Base-by-base conservation (phyloP, 495 filamentous ascomycete genomes). In the Cercophora sp. region DNA sequence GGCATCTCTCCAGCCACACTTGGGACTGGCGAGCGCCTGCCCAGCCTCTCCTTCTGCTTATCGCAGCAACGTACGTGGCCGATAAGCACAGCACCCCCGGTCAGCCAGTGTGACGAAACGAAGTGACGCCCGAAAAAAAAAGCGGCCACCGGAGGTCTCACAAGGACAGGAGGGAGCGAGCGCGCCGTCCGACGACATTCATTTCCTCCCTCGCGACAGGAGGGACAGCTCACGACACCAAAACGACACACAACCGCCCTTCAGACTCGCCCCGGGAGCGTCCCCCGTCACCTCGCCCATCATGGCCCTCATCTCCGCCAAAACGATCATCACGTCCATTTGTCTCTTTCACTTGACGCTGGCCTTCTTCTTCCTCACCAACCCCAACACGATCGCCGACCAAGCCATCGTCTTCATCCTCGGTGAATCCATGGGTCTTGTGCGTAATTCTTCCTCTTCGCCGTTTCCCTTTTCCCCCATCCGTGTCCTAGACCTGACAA, bases 331-430 rank as follows among this genome's bases (percentile, higher is more conserved):
- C 54, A 85, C 87, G 57, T 82, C 80, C 29, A 73, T 95, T 54
- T 85, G 83, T 58, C 78, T 95, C 66, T 86, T 92, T 75, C 85
- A 92, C 68, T 69, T 93, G 54, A 86, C 87, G 16, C 77, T 92
- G 22, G 86, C 81, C 62, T 90, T 84, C 69, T 89, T 91, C 78
- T 85, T 95, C 72, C 78, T 90, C 63, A 84, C 79, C 45, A 80
- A 77, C 22, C 90, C 91, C 3, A 63, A 68, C 31, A 70, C 75
- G 51, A 78, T 96, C 55, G 81, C 85, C 36, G 85, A 93, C 62
- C 89, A 90, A 48, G 85, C 88, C 36, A 59, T 95, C 8, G 88
- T 95, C 45, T 91, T 82, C 60, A 80, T 96, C 35, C 70, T 95
- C 11, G 90, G 90, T 36, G 89, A 93, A 65, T 77, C 88, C 36